Evolutionary conservation across 2,329 filamentous ascomycete species (phyloP), one percentile per base, ranked within the genome.

Genomic region (Aspergillus floridensis): DNA sequence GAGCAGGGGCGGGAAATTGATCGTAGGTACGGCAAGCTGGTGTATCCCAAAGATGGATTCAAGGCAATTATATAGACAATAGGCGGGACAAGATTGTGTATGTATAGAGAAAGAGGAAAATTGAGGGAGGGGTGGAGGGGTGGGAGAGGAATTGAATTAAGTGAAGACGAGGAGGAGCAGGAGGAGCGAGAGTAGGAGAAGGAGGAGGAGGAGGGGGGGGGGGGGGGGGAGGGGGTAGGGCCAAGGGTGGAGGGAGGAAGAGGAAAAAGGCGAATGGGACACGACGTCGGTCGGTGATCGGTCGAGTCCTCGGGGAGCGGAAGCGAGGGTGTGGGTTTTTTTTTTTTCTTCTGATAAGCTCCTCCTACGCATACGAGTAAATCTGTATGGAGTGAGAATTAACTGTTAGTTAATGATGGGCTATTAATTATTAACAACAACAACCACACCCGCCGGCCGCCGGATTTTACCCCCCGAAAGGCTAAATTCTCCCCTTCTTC

Each of bases 281-380:
- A 41, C 54, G 54, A 55, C 58, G 52, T 59, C 63, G 61, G 21
- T 53, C 59, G 58, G 65, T 64, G 55, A 56, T 59, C 48, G 57
- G 60, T 48, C 59, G 54, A 53, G 32, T 35, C 56, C 56, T 57
- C 60, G 58, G 59, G 57, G 62, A 58, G 56, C 58, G 60, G 63
- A 61, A 62, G 63, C 60, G 60, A 65, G 58, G 58, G 56, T 59
- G 57, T 55, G 50, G 53, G 53, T 55, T 53, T 61, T 41, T 55
- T 53, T 61, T 41, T n/a, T 16, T 22, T 22, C 6, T 35, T 16
- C 32, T 63, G 59, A 63, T 61, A 63, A 63, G 63, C 60, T 22
- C 32, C 46, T 51, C 32, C 32, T 14, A 47, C 26, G 8, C 26
- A 29, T 29, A 47, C 26, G 8, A 7, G 2, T 29, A 29, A 29